phyloP scores from a whole-genome alignment of 306 rosid species.

The Rosa multiflora region DNA sequence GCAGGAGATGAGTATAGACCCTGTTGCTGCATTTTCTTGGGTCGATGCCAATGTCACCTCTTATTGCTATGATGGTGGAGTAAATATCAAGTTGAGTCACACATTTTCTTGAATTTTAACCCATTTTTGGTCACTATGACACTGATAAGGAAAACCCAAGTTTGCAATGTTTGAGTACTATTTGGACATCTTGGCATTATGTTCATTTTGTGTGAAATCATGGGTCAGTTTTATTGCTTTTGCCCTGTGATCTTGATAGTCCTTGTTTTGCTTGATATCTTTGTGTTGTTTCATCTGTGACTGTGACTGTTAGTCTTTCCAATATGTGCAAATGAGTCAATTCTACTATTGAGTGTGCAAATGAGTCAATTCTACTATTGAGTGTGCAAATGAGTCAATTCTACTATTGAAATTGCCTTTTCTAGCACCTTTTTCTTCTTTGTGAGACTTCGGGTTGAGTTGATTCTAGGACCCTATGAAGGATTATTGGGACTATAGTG shows the following conservation, averaged over 20 bases:
- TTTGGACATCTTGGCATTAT: not conserved
- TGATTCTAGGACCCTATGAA: not conserved
- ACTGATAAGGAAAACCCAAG: not conserved
- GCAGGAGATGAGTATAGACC: constrained; percentile 54
- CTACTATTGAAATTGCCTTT: not conserved
- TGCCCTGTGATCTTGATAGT: not conserved
- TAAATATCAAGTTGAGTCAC: constrained; percentile 82
- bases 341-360: no score
- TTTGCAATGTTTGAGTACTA: not conserved
- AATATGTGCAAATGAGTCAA: no score
- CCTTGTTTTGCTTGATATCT: not conserved
- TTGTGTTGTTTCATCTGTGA: not conserved
- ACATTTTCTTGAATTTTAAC: not conserved
- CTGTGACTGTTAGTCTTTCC: not conserved
- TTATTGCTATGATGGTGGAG: no score
- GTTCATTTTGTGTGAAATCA: constrained; percentile 1
- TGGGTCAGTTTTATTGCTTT: not conserved
- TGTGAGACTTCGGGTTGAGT: not conserved
- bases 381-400: no score
- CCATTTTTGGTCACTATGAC: not conserved
- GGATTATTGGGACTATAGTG: not conserved
- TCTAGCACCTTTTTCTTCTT: not conserved
- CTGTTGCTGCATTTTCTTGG: constrained; percentile 74
- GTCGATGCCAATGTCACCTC: constrained; percentile 76
- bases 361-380: no score